Conservation (phyloP, 192 early-diverging fungal species). For the Pilaira anomala region DNA sequence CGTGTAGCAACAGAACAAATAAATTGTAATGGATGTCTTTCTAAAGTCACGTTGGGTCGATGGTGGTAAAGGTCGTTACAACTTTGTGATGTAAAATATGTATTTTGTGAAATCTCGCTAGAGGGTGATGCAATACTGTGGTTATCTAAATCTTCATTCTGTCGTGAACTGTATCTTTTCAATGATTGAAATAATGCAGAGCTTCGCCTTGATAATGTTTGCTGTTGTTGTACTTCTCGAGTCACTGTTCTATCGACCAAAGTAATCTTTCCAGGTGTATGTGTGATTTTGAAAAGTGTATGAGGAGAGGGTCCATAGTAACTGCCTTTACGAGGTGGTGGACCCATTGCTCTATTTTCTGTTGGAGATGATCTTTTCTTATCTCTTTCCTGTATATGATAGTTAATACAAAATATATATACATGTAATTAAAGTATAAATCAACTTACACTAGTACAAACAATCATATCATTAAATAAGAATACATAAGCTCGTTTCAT, state of each 20-base stretch:
- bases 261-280: slow-evolving; percentile 16
- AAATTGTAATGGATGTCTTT: slow-evolving; percentile 29
- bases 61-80: background rate
- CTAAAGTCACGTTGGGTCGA: background rate
- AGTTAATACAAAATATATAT: background rate
- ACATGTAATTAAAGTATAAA: too few species aligned
- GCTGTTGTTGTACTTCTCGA: background rate
- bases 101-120: too few species aligned
- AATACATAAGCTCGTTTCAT: slow-evolving; percentile 20
- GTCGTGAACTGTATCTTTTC: background rate
- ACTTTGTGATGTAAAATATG: background rate
- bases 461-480: slow-evolving; percentile 28
- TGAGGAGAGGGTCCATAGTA: slow-evolving; percentile 19
- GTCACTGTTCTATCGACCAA: slow-evolving; percentile 10
- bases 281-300: slow-evolving; percentile 8
- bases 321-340: background rate
- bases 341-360: background rate
- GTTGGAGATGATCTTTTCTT: background rate
- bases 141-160: too few species aligned
- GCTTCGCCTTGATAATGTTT: background rate
- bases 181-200: slow-evolving; percentile 3
- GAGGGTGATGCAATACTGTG: too few species aligned
- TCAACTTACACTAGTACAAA: slow-evolving; percentile 25
- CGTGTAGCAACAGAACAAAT: slow-evolving; percentile 22
- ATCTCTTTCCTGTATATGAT: background rate